Base-by-base conservation (phyloP, 768 basidiomycete species). In the Phanerodontia chrysosporium region DNA sequence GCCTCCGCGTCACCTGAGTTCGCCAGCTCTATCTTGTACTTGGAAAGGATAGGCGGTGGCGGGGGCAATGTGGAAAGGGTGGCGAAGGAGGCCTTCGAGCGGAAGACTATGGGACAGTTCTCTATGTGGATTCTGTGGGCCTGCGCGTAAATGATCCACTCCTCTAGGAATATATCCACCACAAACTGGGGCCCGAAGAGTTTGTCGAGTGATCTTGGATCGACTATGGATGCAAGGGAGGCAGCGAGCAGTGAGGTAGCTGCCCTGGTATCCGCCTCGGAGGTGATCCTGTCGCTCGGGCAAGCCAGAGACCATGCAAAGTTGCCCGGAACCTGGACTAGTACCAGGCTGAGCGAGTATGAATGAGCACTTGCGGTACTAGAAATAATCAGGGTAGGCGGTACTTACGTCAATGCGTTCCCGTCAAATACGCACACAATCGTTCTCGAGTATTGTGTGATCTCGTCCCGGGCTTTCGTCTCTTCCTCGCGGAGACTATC, bases 21-120 rank as follows among this genome's bases (percentile, higher is more conserved):
- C n/a, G 64, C 59, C 21, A 22, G 48, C 3, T 30, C 30, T 25
- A 61, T 25, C 13, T 21, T 45, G 45, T 49, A 52, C 13, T 44
- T 12, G 1, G 46, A 29, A 30, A 58, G 49, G 3, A 27, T 21
- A 0, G 58, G 18, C 1, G 61, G 25, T 1, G 54, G 24, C 1
- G 58, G 53, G 6, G 61, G 53, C 1, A 63, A 22, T n/a, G 62
- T 61, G 14, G 56, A 59, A 3, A 46, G 59, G 14, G 62, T 61
- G 9, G 62, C 62, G 29, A 58, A 63, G 29, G 42, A 49, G 21
- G 49, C 49, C 24, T 57, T 51, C n/a, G 45, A 42, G 22, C 6
- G 4, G 54, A 53, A 55, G 35, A 29, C 10, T 14, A 30, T n/a
- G 14, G n/a, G 14, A 14, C 36, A 14, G 28, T 25, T 12, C 44